Conservation (phyloP, 148 eudicot species). For the Nepenthes gracilis region DNA sequence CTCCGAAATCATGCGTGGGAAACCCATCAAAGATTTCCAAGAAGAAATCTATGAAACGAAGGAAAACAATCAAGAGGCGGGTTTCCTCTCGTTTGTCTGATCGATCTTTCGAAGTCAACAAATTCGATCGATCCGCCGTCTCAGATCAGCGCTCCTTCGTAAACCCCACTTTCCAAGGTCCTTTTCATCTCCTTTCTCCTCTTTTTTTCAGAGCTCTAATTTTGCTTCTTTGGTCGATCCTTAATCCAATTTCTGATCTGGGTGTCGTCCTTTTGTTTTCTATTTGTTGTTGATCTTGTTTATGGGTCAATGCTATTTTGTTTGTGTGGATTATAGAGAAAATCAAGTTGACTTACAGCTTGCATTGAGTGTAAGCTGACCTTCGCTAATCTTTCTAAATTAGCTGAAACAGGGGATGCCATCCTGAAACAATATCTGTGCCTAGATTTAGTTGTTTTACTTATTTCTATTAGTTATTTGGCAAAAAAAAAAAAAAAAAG, state of each 20-base stretch:
- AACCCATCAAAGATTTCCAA: slow-evolving; percentile 10
- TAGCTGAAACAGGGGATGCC: not conserved
- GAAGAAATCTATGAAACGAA: slow-evolving; percentile 19
- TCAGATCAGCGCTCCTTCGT: slow-evolving; percentile 27
- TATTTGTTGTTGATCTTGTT: slow-evolving; percentile 3
- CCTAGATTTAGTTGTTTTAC: not conserved
- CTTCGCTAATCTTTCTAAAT: not conserved
- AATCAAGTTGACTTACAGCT: not conserved
- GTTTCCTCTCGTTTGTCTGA: slow-evolving; percentile 37
- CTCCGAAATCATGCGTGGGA: slow-evolving; percentile 48
- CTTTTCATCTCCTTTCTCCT: slow-evolving; percentile 10
- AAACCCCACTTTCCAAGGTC: slow-evolving; percentile 58
- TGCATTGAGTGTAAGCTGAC: not conserved
- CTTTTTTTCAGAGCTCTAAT: not conserved
- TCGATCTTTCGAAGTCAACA: slow-evolving; percentile 16
- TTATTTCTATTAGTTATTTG: not conserved
- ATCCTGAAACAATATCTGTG: not conserved
- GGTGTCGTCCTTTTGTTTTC: slow-evolving; percentile 1
- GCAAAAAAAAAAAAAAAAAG: too few species aligned
- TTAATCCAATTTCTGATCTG: not conserved
- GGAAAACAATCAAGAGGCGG: slow-evolving; percentile 24
- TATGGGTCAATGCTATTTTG: not conserved
- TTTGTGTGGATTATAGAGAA: not conserved
- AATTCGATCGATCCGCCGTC: slow-evolving; percentile 8
- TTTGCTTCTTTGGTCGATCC: not conserved